Evolutionary conservation across 352 stramenopile genomes (phyloP), one percentile per base, ranked within the genome.

Genomic region (Phytophthora cactorum): DNA sequence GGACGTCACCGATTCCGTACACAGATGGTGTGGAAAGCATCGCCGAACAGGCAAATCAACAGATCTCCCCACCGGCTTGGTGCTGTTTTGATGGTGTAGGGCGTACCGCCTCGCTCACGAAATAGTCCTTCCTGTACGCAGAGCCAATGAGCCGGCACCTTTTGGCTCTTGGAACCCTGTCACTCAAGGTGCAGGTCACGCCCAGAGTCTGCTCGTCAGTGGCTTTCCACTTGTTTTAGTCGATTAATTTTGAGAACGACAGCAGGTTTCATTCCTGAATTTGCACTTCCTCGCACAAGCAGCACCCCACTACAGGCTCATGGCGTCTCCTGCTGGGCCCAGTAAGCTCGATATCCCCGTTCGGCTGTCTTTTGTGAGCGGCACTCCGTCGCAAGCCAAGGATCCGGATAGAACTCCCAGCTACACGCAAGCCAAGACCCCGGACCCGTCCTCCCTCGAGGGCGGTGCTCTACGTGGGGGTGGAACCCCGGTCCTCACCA

Each of bases 331-430:
- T 22, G 43, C 29, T 32, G 66, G 57, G 2, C 57, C 62, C 15
- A 59, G 59, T 25, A 75, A 71, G 38, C 62, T 71, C 14, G 62
- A 71, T 38, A 63, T 71, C 32, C 63, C 63, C 17, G 52, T 67
- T 6, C 74, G 74, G 28, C 41, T 74, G 25, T 82, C 74, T 45
- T 82, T 75, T 59, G 45, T 82, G 9, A 82, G 74, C 58, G 63
- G 67, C 11, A 54, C 50, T 34, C 32, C 63, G 9, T 78, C 70
- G 2, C 60, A 74, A 45, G 36, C 57, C 27, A 77, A 81, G 45
- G 63, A 68, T 7, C 38, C 39, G 12, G 41, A 47, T 27, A 43
- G 36, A n/a, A 43, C 36, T 43, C 36, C 36, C 36, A 43, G 36
- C 36, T 43, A 43, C 36, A 11, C 36, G 3, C 36, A 43, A 8